Conservation (phyloP, 805 yeast genomes). For the Brettanomyces bruxellensis region DNA sequence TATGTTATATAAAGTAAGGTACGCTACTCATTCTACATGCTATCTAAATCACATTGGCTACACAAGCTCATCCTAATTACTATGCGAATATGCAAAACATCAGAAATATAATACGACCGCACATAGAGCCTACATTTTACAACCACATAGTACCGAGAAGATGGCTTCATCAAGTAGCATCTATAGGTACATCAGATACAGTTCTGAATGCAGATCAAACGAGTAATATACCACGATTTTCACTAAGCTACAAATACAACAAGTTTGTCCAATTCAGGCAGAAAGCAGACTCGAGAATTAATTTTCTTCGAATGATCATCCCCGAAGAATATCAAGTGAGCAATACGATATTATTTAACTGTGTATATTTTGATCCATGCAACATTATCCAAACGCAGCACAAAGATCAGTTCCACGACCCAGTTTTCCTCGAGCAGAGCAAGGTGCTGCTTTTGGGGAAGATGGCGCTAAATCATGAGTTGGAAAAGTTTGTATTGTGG, state of each 20-base stretch:
- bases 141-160: too few relatives aligned
- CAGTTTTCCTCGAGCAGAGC: conserved; percentile 3
- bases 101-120: too few relatives aligned
- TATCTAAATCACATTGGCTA: too few relatives aligned
- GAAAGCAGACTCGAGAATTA: conserved; percentile 15
- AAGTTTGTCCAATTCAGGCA: conserved; percentile 11
- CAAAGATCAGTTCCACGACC: conserved; percentile 8
- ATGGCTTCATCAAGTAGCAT: too few relatives aligned
- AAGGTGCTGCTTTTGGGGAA: conserved; percentile 7
- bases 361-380: conserved; percentile 12
- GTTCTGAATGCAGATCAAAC: not conserved
- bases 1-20: too few relatives aligned
- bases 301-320: conserved; percentile 13
- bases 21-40: too few relatives aligned
- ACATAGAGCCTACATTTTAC: too few relatives aligned
- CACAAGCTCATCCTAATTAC: too few relatives aligned
- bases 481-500: not conserved
- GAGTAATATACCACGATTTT: not conserved
- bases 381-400: conserved; percentile 1
- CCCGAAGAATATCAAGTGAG: conserved; percentile 16
- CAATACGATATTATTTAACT: conserved; percentile 13
- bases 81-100: too few relatives aligned
- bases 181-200: not conserved
- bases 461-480: conserved; percentile 2
- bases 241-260: conserved; percentile 6